Evolutionary conservation across 768 basidiomycete genomes (phyloP).

Genomic region (Coprinellus micaceus): DNA sequence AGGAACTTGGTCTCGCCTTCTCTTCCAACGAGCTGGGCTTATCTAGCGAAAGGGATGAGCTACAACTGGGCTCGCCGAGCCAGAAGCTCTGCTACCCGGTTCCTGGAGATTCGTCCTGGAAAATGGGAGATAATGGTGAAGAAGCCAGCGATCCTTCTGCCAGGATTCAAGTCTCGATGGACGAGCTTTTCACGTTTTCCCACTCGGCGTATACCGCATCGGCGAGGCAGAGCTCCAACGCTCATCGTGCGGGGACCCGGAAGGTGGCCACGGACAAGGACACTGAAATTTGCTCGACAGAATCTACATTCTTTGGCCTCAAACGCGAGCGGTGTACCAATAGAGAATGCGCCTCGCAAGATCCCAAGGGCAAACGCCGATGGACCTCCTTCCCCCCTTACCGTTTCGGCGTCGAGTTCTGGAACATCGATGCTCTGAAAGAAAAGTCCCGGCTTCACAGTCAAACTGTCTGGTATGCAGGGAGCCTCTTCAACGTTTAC

Average conservation of each 20-base stretch:
- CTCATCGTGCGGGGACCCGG: neutral
- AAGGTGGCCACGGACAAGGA: constrained; percentile 4
- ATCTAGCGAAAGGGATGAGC: constrained; percentile 16
- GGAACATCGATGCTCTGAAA: constrained; percentile 74
- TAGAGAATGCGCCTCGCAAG: constrained; percentile 37
- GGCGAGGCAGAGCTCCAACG: constrained; percentile 16
- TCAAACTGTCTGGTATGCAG: constrained; percentile 86
- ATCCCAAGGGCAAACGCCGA: constrained; percentile 41
- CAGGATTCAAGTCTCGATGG: constrained; percentile 49
- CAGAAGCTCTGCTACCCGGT: constrained; percentile 58
- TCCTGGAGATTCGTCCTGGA: constrained; percentile 62
- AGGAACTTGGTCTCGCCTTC: constrained; percentile 65
- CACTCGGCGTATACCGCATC: constrained; percentile 26
- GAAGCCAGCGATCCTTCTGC: constrained; percentile 36
- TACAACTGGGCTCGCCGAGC: constrained; percentile 13
- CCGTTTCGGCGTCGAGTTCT: constrained; percentile 88
- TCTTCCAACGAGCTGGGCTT: constrained; percentile 40
- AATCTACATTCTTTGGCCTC: constrained; percentile 65
- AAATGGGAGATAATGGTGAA: constrained; percentile 67
- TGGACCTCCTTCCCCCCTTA: constrained; percentile 79
- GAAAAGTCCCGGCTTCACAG: constrained; percentile 85
- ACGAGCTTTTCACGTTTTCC: constrained; percentile 57
- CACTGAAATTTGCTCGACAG: constrained; percentile 27
- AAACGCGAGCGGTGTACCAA: constrained; percentile 41
- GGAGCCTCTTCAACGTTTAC: constrained; percentile 84